Evolutionary conservation across 495 filamentous ascomycete species (phyloP).

Genomic region (Penicillium pulvis): DNA sequence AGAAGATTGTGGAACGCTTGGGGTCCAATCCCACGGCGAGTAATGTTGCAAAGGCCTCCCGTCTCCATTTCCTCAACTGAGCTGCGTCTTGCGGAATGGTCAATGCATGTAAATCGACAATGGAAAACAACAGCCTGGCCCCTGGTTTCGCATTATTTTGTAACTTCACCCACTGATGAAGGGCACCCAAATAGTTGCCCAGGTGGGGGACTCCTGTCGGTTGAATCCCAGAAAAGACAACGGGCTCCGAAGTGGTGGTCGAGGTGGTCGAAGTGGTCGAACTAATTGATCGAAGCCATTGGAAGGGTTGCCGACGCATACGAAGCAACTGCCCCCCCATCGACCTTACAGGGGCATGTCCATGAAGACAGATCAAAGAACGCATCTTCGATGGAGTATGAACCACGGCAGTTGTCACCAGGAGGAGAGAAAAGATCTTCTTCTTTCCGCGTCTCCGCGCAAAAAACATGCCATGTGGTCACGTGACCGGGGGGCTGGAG

Average conservation of each 20-base stretch:
- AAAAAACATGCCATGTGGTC: not conserved
- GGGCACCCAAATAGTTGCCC: slow-evolving; percentile 94
- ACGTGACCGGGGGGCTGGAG: slow-evolving; percentile 3
- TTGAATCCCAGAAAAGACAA: slow-evolving; percentile 93
- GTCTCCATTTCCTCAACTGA: slow-evolving; percentile 62
- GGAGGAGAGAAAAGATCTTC: not conserved
- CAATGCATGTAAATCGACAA: slow-evolving; percentile 93
- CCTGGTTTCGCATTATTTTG: slow-evolving; percentile 61
- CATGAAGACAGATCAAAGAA: slow-evolving; percentile 1
- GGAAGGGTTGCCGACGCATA: slow-evolving; percentile 6
- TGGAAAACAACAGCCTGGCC: slow-evolving; percentile 72
- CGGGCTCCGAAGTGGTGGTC: slow-evolving; percentile 17
- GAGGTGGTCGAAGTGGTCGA: slow-evolving; percentile 17
- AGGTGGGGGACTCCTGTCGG: slow-evolving; percentile 95
- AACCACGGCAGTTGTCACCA: not conserved
- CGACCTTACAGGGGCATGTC: slow-evolving; percentile 4
- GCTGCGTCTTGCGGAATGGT: slow-evolving; percentile 67
- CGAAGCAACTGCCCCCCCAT: slow-evolving; percentile 5
- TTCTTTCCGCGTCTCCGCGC: slow-evolving; percentile 2
- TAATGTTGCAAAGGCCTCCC: slow-evolving; percentile 74
- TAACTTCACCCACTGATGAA: slow-evolving; percentile 79
- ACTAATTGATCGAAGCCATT: slow-evolving; percentile 20
- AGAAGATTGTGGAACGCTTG: slow-evolving; percentile 75
- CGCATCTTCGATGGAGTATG: slow-evolving; percentile 13
- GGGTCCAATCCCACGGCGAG: slow-evolving; percentile 85